Conservation (phyloP, 129 eudicot genomes). For the Saussurea involucrata region DNA sequence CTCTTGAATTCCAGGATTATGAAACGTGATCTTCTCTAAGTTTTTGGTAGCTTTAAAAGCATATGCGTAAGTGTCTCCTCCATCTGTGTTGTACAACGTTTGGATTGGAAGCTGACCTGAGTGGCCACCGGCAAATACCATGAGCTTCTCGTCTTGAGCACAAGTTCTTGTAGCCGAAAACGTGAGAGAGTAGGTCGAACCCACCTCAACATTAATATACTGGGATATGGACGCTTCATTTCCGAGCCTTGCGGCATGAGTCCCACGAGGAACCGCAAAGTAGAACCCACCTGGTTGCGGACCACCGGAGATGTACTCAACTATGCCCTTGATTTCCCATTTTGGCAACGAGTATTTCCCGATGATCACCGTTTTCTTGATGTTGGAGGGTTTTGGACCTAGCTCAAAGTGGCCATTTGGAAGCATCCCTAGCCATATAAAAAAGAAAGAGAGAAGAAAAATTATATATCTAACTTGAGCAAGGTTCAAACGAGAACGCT, state of each 20-base stretch:
- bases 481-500: too few relatives aligned
- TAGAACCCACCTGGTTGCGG: conserved; percentile 54
- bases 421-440: conserved; percentile 36
- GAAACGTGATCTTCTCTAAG: conserved; percentile 31
- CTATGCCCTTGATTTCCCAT: conserved; percentile 50
- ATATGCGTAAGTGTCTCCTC: conserved; percentile 58
- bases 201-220: conserved; percentile 15
- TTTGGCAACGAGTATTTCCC: conserved; percentile 51
- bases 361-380: conserved; percentile 34
- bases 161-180: conserved; percentile 58
- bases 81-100: conserved; percentile 46
- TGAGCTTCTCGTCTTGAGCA: conserved; percentile 53
- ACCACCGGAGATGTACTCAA: conserved; percentile 52
- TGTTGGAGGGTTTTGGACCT: conserved; percentile 32
- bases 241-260: conserved; percentile 50
- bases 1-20: conserved; percentile 52
- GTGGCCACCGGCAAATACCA: conserved; percentile 25
- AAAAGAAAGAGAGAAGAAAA: background rate
- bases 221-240: conserved; percentile 59
- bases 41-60: conserved; percentile 37
- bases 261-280: conserved; percentile 46
- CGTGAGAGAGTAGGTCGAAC: conserved; percentile 39
- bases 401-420: conserved; percentile 54
- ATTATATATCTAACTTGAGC: too few relatives aligned
- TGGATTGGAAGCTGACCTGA: conserved; percentile 48